Base-by-base conservation (phyloP, 352 stramenopile species). In the Phytopythium mirpurense region DNA sequence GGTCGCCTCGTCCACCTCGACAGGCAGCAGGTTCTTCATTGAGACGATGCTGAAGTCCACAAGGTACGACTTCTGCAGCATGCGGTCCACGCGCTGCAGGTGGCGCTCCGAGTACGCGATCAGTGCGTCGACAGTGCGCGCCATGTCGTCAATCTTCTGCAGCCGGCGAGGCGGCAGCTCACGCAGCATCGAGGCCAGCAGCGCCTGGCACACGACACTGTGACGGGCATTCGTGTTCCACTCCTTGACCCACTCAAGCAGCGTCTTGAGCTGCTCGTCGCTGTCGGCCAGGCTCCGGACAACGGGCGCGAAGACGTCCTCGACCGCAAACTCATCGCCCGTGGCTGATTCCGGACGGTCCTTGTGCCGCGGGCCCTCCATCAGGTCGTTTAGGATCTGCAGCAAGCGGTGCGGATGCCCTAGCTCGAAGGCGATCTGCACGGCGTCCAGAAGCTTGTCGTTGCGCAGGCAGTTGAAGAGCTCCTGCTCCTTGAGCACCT, bases 161-260 rank as follows among this genome's bases (percentile, higher is more conserved):
- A 91, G 55, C 46, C 68, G 75, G 24, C 56, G 63, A 2, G 84
- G 82, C 45, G 75, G 69, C 27, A 94, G 59, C 44, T 86, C 76
- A 40, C 75, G 79, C 45, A 98, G 69, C 48, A 97, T 77, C 12
- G 91, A 89, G 42, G 92, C 88, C n/a, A 99, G 58, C 9, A 98
- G 65, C 27, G 95, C 65, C 72, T 99, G 96, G 43, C 88, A 96
- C 42, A 98, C 76, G 42, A 86, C 70, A n/a, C 81, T 94, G 64
- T 98, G 97, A 44, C 89, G 86, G 21, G 93, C 92, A 59, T 98
- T 96, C 48, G 96, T 98, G 70, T 99, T 99, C 96, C 97, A 99
- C 54, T 99, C 96, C 42, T 91, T 79, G 54, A 97, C 78, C 78
- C 98, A 99, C 31, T 87, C 72, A 12, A 99, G 74, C 18, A 98